Base-by-base conservation (phyloP, 75 land plant species). In the Ceratopteris richardii region DNA sequence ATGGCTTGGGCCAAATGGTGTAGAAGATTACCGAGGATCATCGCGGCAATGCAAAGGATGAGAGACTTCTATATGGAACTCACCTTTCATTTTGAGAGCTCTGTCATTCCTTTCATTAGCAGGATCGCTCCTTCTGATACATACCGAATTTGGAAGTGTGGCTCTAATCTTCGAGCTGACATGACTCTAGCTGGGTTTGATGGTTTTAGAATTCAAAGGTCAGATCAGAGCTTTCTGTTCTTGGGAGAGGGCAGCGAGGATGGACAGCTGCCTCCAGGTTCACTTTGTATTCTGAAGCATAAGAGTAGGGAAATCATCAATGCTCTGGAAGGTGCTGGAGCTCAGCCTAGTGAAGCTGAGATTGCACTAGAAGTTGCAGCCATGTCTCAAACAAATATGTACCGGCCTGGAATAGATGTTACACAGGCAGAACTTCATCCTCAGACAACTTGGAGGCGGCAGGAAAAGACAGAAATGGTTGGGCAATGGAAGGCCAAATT, bases 1-100 rank as follows among this genome's bases (percentile, higher is more conserved):
- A 51, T 81, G 39, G 85, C 92, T 1, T 88, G 88, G 88, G 88
- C 85, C 0, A 88, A 88, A 39, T 88, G 92, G 92, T 81, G 92
- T 56, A 29, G 92, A 26, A 66, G 92, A 51, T 50, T 88, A 25
- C 92, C 92, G 17, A 66, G 92, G 4, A 33, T 88, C 30, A 61
- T 88, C 0, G 77, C 46, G 9, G 62, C 82, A 1, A 81, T 88
- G 84, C 46, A 67, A 43, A 56, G 88, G 52, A 88, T 88, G 88
- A 62, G 92, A 55, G 92, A 88, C 29, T 85, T 85, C 31, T 85
- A 85, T 52, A 85, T 85, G 89, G 89, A 85, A 56, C 71, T 85
- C 16, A 70, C 77, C 0, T 85, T 85, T 64, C 73, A 77, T 20
- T 84, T 84, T 48, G 87, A 84, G 78, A 84, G 87, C 72, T 84